Conservation (phyloP, 352 stramenopile species). For the Aphanomyces cochlioides region DNA sequence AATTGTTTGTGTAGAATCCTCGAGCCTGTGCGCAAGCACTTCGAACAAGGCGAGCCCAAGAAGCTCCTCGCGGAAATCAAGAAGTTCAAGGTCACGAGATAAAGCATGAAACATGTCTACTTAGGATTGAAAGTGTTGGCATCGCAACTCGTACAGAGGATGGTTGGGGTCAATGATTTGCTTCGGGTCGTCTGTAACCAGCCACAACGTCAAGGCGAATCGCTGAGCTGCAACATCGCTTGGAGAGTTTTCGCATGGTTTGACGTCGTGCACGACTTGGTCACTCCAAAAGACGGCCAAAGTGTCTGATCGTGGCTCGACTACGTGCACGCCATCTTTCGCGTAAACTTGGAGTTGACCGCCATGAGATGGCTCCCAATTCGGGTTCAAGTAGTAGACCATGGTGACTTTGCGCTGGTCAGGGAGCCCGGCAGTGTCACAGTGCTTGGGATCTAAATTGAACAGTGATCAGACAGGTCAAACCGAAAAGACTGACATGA, state of each 20-base stretch:
- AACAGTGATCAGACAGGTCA: neutral
- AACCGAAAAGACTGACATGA: conserved; percentile 38
- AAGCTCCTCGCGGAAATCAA: conserved; percentile 94
- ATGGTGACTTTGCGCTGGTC: conserved; percentile 64
- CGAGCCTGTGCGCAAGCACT: conserved; percentile 96
- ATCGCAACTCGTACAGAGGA: conserved; percentile 38
- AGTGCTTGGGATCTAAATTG: conserved; percentile 48
- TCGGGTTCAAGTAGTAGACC: conserved; percentile 72
- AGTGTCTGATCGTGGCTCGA: conserved; percentile 65
- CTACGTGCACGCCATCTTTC: conserved; percentile 38
- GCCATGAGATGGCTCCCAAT: conserved; percentile 50
- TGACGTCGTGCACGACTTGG: conserved; percentile 77
- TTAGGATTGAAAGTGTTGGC: conserved; percentile 36
- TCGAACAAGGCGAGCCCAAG: conserved; percentile 92
- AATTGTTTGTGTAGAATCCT: conserved; percentile 67
- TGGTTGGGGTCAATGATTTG: conserved; percentile 49
- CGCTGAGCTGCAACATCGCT: conserved; percentile 37
- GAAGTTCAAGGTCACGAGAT: conserved; percentile 95
- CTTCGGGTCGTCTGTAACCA: conserved; percentile 48
- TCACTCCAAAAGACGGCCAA: conserved; percentile 87
- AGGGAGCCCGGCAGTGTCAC: conserved; percentile 46
- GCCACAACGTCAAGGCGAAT: conserved; percentile 88
- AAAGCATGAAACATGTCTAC: conserved; percentile 32
- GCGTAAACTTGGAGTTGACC: conserved; percentile 55
- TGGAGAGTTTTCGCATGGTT: conserved; percentile 46